Evolutionary conservation across 495 filamentous ascomycete genomes (phyloP).

Genomic region (Penicilliopsis zonata): DNA sequence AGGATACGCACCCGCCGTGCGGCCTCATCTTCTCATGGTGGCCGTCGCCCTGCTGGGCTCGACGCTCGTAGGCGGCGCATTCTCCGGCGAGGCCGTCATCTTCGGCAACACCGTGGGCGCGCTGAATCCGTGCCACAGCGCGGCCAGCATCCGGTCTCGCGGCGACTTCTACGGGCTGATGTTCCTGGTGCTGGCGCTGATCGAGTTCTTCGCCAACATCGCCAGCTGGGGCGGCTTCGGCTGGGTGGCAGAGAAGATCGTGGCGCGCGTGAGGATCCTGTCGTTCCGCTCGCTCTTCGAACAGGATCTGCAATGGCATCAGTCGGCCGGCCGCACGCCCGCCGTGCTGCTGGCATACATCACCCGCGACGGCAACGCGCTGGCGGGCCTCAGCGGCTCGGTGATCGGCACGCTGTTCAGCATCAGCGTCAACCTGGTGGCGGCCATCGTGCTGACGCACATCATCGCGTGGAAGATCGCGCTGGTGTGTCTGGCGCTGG

Average conservation of each 20-base stretch:
- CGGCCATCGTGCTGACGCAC: slow-evolving; percentile 28
- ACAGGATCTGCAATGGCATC: slow-evolving; percentile 44
- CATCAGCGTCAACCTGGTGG: slow-evolving; percentile 31
- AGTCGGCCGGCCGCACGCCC: slow-evolving; percentile 33
- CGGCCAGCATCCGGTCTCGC: slow-evolving; percentile 19
- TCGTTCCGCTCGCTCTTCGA: slow-evolving; percentile 39
- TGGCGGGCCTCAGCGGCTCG: slow-evolving; percentile 36
- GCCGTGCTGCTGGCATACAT: slow-evolving; percentile 35
- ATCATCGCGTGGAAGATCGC: slow-evolving; percentile 34
- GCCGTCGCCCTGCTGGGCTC: slow-evolving; percentile 25
- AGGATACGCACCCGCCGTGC: slow-evolving; percentile 18
- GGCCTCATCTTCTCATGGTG: slow-evolving; percentile 27
- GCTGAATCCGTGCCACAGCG: slow-evolving; percentile 29
- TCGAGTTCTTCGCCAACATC: slow-evolving; percentile 41
- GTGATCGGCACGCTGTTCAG: slow-evolving; percentile 35
- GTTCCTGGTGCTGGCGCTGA: slow-evolving; percentile 43
- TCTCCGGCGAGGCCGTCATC: slow-evolving; percentile 39
- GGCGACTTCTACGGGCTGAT: slow-evolving; percentile 40
- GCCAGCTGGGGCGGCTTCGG: slow-evolving; percentile 38
- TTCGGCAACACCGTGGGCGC: slow-evolving; percentile 39
- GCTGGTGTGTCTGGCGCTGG: slow-evolving; percentile 23
- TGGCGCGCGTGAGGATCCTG: slow-evolving; percentile 35
- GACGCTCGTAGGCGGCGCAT: slow-evolving; percentile 32
- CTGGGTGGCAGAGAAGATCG: slow-evolving; percentile 39
- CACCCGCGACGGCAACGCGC: slow-evolving; percentile 34